Percentiles rank a stretch among this genome's conserved stretches.
These are phyloP conservation scores for Apostasia ramifera DNA, from an alignment of 106 monocot species.

Conservation along the genomic window DNA sequence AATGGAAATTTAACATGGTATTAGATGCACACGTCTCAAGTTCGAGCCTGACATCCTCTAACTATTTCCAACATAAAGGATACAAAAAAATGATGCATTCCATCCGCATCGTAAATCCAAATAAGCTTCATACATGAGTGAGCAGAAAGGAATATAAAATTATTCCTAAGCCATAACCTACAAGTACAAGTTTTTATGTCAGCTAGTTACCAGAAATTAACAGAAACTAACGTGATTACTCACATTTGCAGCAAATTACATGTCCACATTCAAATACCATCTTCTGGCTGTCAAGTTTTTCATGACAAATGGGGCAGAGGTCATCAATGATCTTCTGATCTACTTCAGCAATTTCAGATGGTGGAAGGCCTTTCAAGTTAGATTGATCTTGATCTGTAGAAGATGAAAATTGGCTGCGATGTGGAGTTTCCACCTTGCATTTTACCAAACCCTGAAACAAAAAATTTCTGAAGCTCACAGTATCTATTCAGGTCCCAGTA, in stretches of 20 bases:
- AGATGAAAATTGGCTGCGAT: constrained; percentile 4
- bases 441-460: constrained; percentile 51
- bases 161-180: too few species aligned
- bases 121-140: too few species aligned
- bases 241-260: constrained; percentile 94
- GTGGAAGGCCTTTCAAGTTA: constrained; percentile 17
- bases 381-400: constrained; percentile 13
- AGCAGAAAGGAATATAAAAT: too few species aligned
- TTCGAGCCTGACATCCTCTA: too few species aligned
- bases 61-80: too few species aligned
- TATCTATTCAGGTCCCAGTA: too few species aligned
- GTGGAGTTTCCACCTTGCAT: constrained; percentile 39
- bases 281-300: constrained; percentile 59
- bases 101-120: too few species aligned
- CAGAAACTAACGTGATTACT: constrained; percentile 10
- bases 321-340: constrained; percentile 31
- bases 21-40: too few species aligned
- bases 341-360: constrained; percentile 14
- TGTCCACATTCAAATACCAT: constrained; percentile 99
- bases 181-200: too few species aligned
- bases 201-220: too few species aligned
- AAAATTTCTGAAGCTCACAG: neutral
- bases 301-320: constrained; percentile 91
- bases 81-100: too few species aligned
- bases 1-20: too few species aligned